Evolutionary conservation across 306 rosid genomes (phyloP), one percentile per base, ranked within the genome.

Genomic region (Luffa acutangula): DNA sequence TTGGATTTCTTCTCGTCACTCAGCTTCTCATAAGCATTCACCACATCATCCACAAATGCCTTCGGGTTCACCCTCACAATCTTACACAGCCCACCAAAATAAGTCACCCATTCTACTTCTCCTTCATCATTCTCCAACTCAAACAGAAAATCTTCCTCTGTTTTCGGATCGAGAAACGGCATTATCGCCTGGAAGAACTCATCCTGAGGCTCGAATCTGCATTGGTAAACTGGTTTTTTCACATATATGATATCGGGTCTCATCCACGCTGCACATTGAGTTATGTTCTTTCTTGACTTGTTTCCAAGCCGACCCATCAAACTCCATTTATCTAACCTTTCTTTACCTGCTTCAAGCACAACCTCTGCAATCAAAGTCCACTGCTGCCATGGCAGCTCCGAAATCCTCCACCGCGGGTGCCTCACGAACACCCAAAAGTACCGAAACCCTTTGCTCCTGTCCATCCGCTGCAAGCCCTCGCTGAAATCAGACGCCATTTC

Each of bases 261-360:
- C 91, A 92, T 87, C 97, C 96, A 95, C 0, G 96, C 97, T 20
- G 97, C 98, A 82, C 98, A 95, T 82, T 86, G 84, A 4, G 87
- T 87, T 81, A 95, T 84, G 83, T 85, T 75, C 4, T 91, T 78
- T 84, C 97, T 87, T 0, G 98, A 81, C 83, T 82, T 86, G 56
- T 82, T 95, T 83, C 98, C 98, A 41, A 95, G 89, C 66, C 96
- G 88, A 80, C 97, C 97, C 97, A 95, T 95, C 87, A 95, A 86
- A 82, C 48, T 89, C 98, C 98, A 95, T 78, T 95, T 95, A 83
- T 92, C 97, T 79, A 95, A 81, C 78, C 98, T 88, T 85, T 88
- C 91, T n/a, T 87, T 85, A 43, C 91, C 96, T 6, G 92, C 91
- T 86, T 95, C 97, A 54, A 95, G 78, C 21, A 87, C 93, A 20